Evolutionary conservation across 306 rosid species (phyloP), one percentile per base, ranked within the genome.

Genomic region (Senna siamea): DNA sequence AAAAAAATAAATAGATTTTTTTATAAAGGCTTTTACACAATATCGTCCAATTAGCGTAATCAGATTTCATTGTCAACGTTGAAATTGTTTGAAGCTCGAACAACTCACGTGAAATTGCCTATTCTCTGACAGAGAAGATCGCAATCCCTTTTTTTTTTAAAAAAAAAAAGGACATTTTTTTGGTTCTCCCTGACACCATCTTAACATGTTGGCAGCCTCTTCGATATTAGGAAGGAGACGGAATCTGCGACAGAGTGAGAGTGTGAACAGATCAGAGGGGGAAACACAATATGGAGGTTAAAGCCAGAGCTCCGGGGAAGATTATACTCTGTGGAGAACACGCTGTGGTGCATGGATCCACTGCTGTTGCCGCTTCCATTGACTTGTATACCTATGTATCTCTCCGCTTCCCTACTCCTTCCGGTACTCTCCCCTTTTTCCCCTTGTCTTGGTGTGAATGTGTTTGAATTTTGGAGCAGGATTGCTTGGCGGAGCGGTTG

Each of bases 331-430:
- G 96, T 32, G 99, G 97, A 5, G 99, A 94, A 73, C 99, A 94
- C 51, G 99, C 99, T 19, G 99, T 94, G 7, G 99, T 94, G 60
- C 96, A 94, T 78, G 97, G 95, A 83, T 89, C 97, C 62, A 87
- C 99, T 11, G 99, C 99, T 5, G 88, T 94, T 2, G 99, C 99
- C 13, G 83, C 99, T 53, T 88, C 97, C 74, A 86, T 94, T 46
- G 87, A 83, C 47, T 79, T 87, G 65, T 92, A 74, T 87, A 94
- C 99, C 59, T 80, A 84, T 20, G 96, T 82, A 22, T 82, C 95
- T 67, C 83, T 94, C 65, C 95, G 86, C 58, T 83, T 88, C 73
- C 86, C 95, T 60, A 80, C 83, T 80, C 85, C 91, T 75, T 81
- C 91, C 17, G 96, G 97, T 89, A 81, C 19, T 22, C 38, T 44